Evolutionary conservation across 352 stramenopile species (phyloP), one percentile per base, ranked within the genome.

Genomic region (Globisporangium okanoganense): DNA sequence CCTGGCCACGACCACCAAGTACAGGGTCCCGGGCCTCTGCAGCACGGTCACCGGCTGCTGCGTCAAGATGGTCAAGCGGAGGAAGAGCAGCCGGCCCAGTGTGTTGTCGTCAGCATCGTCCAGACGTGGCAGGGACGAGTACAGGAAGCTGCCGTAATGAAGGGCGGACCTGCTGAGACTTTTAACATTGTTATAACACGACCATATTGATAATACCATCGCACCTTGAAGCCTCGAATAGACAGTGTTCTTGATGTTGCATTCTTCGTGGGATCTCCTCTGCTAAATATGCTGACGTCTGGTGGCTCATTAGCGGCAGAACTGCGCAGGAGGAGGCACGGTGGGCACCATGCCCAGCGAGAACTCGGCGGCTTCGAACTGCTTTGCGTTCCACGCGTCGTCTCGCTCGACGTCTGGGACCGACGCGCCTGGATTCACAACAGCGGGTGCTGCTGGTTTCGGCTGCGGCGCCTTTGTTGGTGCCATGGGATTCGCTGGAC

Each of bases 1-100:
- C 57, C 61, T 93, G n/a, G 78, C 72, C n/a, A 85, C 72, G 52
- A 88, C 76, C 13, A 73, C 65, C 13, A 83, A 81, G 60, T 91
- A 88, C 49, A 65, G 75, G 27, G 77, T 83, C 1, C 81, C 81
- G 6, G 81, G 81, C 0, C 55, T 89, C 5, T 45, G 73, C 38
- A 77, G 67, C n/a, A 79, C 75, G n/a, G 69, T 89, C 16, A 25
- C 58, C 7, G 41, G 54, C n/a, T 76, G 69, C 63, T 72, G 45
- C 24, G 27, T 20, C 16, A 49, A 47, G 2, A 24, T 56, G 35
- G 13, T 52, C 29, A 41, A 60, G 49, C 49, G 49, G 20, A 55
- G 29, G 29, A 33, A 50, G 10, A 45, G 51, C 31, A 45, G 29
- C 31, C 14, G 31, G 22, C 20, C 38, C 22, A 33, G 29, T 33